Percentiles rank a stretch among this genome's conserved stretches.
These are phyloP conservation scores for Dillenia suffruticosa DNA, from an alignment of 164 flowering plant genomes.

Conservation along the genomic window DNA sequence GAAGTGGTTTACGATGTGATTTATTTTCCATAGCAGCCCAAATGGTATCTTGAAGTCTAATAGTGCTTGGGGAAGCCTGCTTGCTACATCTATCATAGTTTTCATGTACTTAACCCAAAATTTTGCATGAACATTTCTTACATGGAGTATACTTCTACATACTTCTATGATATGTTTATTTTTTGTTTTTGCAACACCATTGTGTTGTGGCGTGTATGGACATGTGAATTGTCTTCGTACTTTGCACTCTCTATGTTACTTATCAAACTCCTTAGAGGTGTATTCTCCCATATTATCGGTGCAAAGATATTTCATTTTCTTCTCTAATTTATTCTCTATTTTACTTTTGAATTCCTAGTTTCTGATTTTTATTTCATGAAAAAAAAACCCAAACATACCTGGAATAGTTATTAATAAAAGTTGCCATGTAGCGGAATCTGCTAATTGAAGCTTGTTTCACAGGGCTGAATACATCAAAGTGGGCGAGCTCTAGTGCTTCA, in stretches of 20 bases:
- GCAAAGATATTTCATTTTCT: slow-evolving; percentile 3
- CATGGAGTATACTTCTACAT: slow-evolving; percentile 14
- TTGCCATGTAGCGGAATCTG: slow-evolving; percentile 6
- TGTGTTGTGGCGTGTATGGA: slow-evolving; percentile 18
- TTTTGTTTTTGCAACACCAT: slow-evolving; percentile 13
- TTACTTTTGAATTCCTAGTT: slow-evolving; percentile 4
- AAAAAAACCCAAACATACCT: slow-evolving; percentile 11
- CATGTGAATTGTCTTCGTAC: slow-evolving; percentile 15
- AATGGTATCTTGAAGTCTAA: slow-evolving; percentile 8
- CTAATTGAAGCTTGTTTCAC: slow-evolving; percentile 12
- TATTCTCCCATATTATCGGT: slow-evolving; percentile 23
- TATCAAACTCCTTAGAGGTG: slow-evolving; percentile 8
- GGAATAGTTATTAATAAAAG: slow-evolving; percentile 19
- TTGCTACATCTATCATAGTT: slow-evolving; percentile 7
- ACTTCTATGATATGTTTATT: slow-evolving; percentile 10
- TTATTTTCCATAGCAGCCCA: slow-evolving; percentile 5
- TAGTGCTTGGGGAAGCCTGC: slow-evolving; percentile 15
- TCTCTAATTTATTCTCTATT: not conserved
- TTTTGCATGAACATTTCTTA: slow-evolving; percentile 3
- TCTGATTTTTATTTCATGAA: slow-evolving; percentile 17
- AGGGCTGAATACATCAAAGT: slow-evolving; percentile 13
- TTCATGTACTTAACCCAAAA: slow-evolving; percentile 18
- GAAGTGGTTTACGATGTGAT: not conserved
- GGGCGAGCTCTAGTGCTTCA: slow-evolving; percentile 3
- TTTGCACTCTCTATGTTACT: not conserved